Evolutionary conservation across 352 stramenopile genomes (phyloP).

Genomic region (Phytopythium montanum): DNA sequence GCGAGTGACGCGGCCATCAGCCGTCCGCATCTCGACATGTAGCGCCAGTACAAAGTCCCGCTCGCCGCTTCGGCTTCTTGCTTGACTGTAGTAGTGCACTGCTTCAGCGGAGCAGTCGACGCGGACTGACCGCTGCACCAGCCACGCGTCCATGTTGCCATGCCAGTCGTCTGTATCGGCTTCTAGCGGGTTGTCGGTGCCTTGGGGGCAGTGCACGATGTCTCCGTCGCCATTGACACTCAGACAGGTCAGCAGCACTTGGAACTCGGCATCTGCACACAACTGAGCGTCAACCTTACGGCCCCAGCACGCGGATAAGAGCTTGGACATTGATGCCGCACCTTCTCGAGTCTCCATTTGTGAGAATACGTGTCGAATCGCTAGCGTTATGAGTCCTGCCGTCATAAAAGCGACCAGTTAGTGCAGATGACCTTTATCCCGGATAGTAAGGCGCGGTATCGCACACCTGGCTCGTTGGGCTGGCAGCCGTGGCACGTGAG

Average conservation of each 20-base stretch:
- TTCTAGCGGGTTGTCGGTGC: neutral
- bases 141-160: constrained; percentile 12
- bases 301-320: neutral
- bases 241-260: constrained; percentile 16
- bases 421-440: too few species aligned
- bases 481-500: constrained; percentile 48
- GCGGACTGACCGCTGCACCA: constrained; percentile 24
- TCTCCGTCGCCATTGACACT: constrained; percentile 3
- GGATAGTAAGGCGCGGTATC: neutral
- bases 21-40: constrained; percentile 35
- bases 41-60: constrained; percentile 43
- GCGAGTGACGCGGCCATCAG: constrained; percentile 19
- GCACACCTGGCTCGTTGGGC: constrained; percentile 9
- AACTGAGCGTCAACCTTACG: neutral
- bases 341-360: constrained; percentile 11
- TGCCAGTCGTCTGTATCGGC: neutral
- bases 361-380: constrained; percentile 32
- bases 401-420: neutral
- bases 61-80: constrained; percentile 12
- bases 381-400: constrained; percentile 29
- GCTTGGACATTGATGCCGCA: neutral
- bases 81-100: constrained; percentile 25
- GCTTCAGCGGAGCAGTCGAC: constrained; percentile 31
- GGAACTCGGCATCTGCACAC: neutral
- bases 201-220: constrained; percentile 8